phyloP scores from a whole-genome alignment of 176 grass and related monocot genomes.

The Leersia perrieri region DNA sequence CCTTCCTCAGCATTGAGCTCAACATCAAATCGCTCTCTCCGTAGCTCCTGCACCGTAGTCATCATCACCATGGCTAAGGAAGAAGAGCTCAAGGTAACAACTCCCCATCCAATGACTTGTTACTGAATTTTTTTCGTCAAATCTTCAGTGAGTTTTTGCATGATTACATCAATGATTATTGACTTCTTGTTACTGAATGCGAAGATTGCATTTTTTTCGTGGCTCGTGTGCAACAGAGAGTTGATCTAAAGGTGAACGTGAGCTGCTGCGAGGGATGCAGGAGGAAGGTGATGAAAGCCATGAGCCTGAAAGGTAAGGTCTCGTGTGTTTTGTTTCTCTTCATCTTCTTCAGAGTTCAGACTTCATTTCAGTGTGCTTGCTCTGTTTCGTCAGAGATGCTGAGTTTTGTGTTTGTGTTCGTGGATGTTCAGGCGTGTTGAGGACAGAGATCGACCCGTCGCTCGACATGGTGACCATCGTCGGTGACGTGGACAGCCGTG shows the following conservation, averaged over 20 bases:
- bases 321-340: background rate
- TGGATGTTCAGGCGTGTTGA: slow-evolving; percentile 59
- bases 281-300: slow-evolving; percentile 89
- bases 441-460: slow-evolving; percentile 74
- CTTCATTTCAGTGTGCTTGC: background rate
- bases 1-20: slow-evolving; percentile 27
- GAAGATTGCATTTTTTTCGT: background rate
- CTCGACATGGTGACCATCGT: slow-evolving; percentile 72
- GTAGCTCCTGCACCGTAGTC: slow-evolving; percentile 35
- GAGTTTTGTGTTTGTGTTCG: background rate
- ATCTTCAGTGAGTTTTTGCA: background rate
- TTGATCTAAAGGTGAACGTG: slow-evolving; percentile 90
- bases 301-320: slow-evolving; percentile 62
- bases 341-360: no score
- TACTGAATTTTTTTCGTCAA: background rate
- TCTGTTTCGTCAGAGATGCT: background rate
- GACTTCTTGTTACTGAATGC: background rate
- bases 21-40: background rate
- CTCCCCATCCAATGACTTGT: background rate
- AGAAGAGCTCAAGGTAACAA: slow-evolving; percentile 60
- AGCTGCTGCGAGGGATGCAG: slow-evolving; percentile 93
- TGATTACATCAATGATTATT: background rate
- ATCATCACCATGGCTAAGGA: slow-evolving; percentile 63
- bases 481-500: slow-evolving; percentile 63
- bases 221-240: slow-evolving; percentile 49